Conservation (phyloP, 1,139 yeast genomes). For the Lodderomyces jiufengensis region DNA sequence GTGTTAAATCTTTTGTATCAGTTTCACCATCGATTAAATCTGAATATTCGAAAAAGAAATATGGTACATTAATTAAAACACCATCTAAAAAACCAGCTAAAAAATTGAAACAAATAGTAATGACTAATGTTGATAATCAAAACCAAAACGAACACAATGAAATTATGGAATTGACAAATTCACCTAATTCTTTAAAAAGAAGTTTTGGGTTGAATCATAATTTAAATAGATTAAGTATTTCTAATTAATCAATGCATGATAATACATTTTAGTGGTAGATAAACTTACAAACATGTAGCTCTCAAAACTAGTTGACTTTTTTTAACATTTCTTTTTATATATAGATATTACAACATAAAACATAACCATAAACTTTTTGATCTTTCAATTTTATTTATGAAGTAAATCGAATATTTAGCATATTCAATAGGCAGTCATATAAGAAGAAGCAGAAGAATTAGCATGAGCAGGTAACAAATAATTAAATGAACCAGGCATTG, state of each 20-base stretch:
- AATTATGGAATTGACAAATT: not conserved
- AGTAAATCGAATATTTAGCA: not conserved
- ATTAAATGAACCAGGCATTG: slow-evolving; percentile 5
- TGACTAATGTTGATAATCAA: not conserved
- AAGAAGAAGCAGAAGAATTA: slow-evolving; percentile 9
- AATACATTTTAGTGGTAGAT: no score
- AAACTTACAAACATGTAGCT: not conserved
- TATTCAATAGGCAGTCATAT: slow-evolving; percentile 10
- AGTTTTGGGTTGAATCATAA: slow-evolving; percentile 10
- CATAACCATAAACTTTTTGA: no score
- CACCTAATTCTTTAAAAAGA: slow-evolving; percentile 9
- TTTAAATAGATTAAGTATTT: slow-evolving; percentile 5
- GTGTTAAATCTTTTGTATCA: no score
- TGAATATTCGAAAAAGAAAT: slow-evolving; percentile 5
- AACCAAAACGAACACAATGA: no score
- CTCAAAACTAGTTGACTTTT: no score
- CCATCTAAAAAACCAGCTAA: not conserved
- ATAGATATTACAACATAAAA: no score
- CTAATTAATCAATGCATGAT: no score
- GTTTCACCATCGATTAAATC: slow-evolving; percentile 1
- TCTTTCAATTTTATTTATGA: no score
- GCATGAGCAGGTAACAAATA: slow-evolving; percentile 7
- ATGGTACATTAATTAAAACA: slow-evolving; percentile 10
- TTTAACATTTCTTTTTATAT: no score
- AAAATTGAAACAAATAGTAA: not conserved